phyloP scores from a whole-genome alignment of 2,329 filamentous ascomycete genomes.

The Aspergillus melleus region DNA sequence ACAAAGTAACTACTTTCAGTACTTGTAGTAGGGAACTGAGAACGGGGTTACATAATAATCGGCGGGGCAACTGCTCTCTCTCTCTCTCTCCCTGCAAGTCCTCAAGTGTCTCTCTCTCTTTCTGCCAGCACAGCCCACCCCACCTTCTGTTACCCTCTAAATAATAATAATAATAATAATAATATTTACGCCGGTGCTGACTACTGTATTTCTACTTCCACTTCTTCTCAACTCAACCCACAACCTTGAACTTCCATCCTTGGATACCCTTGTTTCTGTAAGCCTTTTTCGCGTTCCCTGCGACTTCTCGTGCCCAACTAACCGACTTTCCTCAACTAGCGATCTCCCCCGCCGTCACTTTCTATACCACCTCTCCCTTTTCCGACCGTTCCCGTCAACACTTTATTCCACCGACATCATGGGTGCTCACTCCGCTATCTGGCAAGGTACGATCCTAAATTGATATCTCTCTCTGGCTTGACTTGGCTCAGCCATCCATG shows the following conservation, averaged over 20 bases:
- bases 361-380: slow-evolving; percentile 9
- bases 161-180: background rate
- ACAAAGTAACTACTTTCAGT: background rate
- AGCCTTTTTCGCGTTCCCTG: background rate
- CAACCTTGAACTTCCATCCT: background rate
- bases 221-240: background rate
- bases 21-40: background rate
- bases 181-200: background rate
- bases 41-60: background rate
- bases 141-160: slow-evolving; percentile 14
- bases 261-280: background rate
- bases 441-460: slow-evolving; percentile 32
- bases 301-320: background rate
- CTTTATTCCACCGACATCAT: slow-evolving; percentile 28
- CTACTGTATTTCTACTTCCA: background rate
- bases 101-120: background rate
- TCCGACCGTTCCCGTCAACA: slow-evolving; percentile 13
- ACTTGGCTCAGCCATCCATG: background rate
- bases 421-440: slow-evolving; percentile 38
- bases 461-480: background rate
- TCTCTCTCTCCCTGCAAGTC: slow-evolving; percentile 11
- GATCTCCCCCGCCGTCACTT: background rate
- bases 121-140: slow-evolving; percentile 23
- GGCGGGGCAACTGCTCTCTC: slow-evolving; percentile 6
- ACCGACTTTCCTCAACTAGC: background rate